Conservation (phyloP, 1,284 basidiomycete genomes). For the Apiotrichum veenhuisii region DNA sequence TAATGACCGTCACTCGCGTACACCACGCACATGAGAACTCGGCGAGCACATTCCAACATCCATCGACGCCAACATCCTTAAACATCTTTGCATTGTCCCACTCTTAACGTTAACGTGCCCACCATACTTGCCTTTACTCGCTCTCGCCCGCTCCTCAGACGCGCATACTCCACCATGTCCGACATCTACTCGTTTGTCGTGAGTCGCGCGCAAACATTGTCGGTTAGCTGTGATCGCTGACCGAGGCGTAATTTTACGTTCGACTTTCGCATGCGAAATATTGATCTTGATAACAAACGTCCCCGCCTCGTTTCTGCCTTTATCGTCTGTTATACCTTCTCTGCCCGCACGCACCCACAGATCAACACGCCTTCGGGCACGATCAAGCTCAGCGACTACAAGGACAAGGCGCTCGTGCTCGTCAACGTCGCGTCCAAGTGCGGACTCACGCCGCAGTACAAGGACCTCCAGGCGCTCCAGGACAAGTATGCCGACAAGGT, state of each 20-base stretch:
- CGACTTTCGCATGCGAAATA: too few relatives aligned
- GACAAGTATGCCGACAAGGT: conserved; percentile 77
- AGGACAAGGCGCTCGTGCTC: conserved; percentile 46
- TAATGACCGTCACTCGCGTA: too few relatives aligned
- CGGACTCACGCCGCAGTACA: conserved; percentile 82
- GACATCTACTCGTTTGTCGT: conserved; percentile 45
- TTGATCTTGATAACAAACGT: too few relatives aligned
- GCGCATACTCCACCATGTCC: conserved; percentile 30
- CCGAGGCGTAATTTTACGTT: too few relatives aligned
- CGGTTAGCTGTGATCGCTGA: too few relatives aligned
- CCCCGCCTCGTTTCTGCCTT: not conserved
- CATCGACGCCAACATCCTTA: too few relatives aligned
- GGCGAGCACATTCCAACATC: too few relatives aligned
- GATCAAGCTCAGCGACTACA: conserved; percentile 37
- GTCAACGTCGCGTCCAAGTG: conserved; percentile 50
- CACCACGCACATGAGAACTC: too few relatives aligned
- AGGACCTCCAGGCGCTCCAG: conserved; percentile 74
- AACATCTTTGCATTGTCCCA: too few relatives aligned
- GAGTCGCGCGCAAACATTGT: not conserved
- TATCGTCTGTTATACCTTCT: too few relatives aligned
- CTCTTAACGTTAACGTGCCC: conserved; percentile 24
- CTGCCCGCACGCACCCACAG: too few relatives aligned
- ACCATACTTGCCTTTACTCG: conserved; percentile 1
- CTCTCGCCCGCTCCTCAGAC: not conserved
- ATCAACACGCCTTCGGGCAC: conserved; percentile 39